Conservation (phyloP, 805 yeast genomes). For the Nematodospora valgi region DNA sequence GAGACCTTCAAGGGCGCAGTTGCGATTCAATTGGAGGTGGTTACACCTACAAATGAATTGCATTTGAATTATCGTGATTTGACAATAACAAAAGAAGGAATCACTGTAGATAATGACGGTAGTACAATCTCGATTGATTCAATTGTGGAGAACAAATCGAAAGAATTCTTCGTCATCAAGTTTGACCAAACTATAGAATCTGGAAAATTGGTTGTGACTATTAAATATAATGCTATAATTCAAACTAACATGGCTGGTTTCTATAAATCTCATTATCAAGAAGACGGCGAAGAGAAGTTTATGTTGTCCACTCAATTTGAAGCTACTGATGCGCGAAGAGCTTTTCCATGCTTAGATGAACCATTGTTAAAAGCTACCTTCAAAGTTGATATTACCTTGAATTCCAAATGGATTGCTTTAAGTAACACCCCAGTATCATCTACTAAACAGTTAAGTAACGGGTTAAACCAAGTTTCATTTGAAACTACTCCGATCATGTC, state of each 20-base stretch:
- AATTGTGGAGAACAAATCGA: slow-evolving; percentile 35
- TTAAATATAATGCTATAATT: slow-evolving; percentile 41
- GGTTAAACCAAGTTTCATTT: slow-evolving; percentile 30
- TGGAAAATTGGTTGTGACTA: slow-evolving; percentile 25
- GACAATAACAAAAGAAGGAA: slow-evolving; percentile 18
- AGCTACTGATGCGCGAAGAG: slow-evolving; percentile 56
- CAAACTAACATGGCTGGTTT: slow-evolving; percentile 58
- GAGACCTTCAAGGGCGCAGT: slow-evolving; percentile 49
- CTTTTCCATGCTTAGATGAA: slow-evolving; percentile 58
- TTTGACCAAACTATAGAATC: slow-evolving; percentile 37
- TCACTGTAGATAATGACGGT: slow-evolving; percentile 22
- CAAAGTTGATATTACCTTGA: slow-evolving; percentile 38
- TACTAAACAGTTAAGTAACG: slow-evolving; percentile 7
- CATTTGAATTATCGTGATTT: slow-evolving; percentile 48
- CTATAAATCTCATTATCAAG: slow-evolving; percentile 45
- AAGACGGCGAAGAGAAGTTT: slow-evolving; percentile 31
- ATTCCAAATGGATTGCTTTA: slow-evolving; percentile 32
- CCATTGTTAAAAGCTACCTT: slow-evolving; percentile 57
- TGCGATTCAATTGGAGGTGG: slow-evolving; percentile 44
- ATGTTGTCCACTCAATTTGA: slow-evolving; percentile 56
- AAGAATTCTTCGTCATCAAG: slow-evolving; percentile 61
- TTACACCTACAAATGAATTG: slow-evolving; percentile 40
- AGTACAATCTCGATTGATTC: slow-evolving; percentile 11
- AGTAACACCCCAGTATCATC: slow-evolving; percentile 45
- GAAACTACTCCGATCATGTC: slow-evolving; percentile 53